Evolutionary conservation across 2,329 filamentous ascomycete genomes (phyloP).

Genomic region (Raffaelea albimanens): DNA sequence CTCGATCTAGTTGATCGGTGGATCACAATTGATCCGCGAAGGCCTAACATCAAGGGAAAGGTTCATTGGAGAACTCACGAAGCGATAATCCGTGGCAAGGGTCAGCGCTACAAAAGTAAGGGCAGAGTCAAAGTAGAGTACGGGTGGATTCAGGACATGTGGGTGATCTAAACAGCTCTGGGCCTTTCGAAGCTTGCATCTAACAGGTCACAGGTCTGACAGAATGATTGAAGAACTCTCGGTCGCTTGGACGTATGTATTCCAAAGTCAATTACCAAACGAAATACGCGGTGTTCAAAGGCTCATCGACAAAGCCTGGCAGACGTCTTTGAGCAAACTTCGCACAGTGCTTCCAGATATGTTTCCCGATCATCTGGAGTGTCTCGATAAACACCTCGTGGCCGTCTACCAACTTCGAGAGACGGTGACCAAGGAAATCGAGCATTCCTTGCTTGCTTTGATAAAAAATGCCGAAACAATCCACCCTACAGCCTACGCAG

Average conservation of each 20-base stretch:
- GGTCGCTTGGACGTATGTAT: constrained; percentile 2
- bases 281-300: not conserved
- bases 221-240: constrained; percentile 1
- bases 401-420: constrained; percentile 4
- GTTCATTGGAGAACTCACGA: constrained; percentile 6
- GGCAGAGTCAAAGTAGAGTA: not conserved
- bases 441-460: constrained; percentile 1
- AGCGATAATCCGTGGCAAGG: constrained; percentile 6
- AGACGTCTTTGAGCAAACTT: not conserved
- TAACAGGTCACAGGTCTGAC: not conserved
- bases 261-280: not conserved
- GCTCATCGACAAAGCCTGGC: not conserved
- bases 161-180: not conserved
- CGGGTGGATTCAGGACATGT: constrained; percentile 7
- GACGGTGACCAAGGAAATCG: not conserved
- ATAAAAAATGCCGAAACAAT: not conserved
- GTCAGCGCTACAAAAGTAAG: constrained; percentile 2
- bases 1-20: not conserved
- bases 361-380: not conserved
- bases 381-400: not conserved
- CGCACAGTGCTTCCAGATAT: not conserved
- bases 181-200: not conserved
- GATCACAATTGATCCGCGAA: not conserved
- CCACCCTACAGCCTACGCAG: not conserved
- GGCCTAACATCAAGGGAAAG: not conserved